Evolutionary conservation across 805 yeast genomes (phyloP).

Genomic region (Blastobotrys attinorum): DNA sequence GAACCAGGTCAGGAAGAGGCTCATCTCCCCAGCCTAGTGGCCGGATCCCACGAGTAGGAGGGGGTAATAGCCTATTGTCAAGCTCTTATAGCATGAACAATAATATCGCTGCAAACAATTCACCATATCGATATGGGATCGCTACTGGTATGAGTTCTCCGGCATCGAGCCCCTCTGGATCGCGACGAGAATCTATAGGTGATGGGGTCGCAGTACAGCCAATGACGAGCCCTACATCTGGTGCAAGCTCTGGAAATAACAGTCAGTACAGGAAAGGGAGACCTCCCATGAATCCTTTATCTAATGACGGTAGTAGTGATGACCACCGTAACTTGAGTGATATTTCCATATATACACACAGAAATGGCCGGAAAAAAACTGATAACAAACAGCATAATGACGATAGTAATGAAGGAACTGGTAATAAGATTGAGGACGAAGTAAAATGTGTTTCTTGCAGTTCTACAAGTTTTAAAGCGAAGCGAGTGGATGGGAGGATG

Average conservation of each 20-base stretch:
- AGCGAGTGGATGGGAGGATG: neutral
- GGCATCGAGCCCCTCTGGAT: neutral
- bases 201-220: neutral
- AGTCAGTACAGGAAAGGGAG: too few relatives aligned
- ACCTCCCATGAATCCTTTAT: too few relatives aligned
- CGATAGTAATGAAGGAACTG: neutral
- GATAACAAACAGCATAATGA: neutral
- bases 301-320: too few relatives aligned
- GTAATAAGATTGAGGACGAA: constrained; percentile 2
- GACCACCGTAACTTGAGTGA: too few relatives aligned
- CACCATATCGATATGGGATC: too few relatives aligned
- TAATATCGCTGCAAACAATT: neutral
- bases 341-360: too few relatives aligned
- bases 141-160: neutral
- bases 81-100: neutral
- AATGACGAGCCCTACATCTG: neutral
- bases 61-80: neutral
- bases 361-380: neutral
- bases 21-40: constrained; percentile 6
- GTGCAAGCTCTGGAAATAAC: neutral
- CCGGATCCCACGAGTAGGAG: neutral
- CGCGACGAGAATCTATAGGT: neutral
- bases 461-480: constrained; percentile 1
- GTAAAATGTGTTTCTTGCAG: neutral
- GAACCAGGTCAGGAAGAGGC: constrained; percentile 12